Base-by-base conservation (phyloP, 148 eudicot genomes). In the Vaccinium darrowii region DNA sequence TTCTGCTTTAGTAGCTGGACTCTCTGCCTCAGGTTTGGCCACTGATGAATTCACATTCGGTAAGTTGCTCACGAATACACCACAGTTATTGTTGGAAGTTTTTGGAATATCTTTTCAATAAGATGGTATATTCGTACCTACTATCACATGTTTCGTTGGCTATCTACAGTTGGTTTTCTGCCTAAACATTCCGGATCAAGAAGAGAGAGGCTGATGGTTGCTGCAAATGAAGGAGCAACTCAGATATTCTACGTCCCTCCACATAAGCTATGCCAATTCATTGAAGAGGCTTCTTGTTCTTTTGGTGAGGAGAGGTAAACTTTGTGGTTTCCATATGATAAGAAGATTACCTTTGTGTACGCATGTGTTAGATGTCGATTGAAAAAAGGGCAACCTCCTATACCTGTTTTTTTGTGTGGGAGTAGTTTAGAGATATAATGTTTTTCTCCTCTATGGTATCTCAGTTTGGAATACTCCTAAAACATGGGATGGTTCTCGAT, bases 211-310 rank as follows among this genome's bases (percentile, higher is more conserved):
- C 92, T 97, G 83, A 82, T 86, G 67, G 83, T 91, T 73, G 90
- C 94, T 76, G 91, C 96, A 54, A 91, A 89, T 80, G 92, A 92
- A 87, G 81, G 91, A 88, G 90, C 92, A 71, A 95, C 98, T 16
- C 99, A 97, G 88, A 92, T 97, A 84, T 95, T 97, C 90, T 97
- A 90, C 89, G 98, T 97, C 81, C 98, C 98, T 83, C 99, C 98
- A 15, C 98, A 97, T 88, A 95, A 95, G 91, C 94, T 97, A 60
- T 85, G 50, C 83, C 93, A 90, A 84, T 97, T 94, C 86, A 92
- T 97, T 85, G 98, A 94, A 87, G 99, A 95, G 86, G 79, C 93
- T 23, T 90, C 93, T 62, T 84, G 88, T 58, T 79, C 92, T 56
- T 97, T 97, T 76, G 91, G 98, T 43, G 87, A 90, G 49, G 85